Evolutionary conservation across 2,329 filamentous ascomycete species (phyloP).

Genomic region (Fusarium fujikuroi): DNA sequence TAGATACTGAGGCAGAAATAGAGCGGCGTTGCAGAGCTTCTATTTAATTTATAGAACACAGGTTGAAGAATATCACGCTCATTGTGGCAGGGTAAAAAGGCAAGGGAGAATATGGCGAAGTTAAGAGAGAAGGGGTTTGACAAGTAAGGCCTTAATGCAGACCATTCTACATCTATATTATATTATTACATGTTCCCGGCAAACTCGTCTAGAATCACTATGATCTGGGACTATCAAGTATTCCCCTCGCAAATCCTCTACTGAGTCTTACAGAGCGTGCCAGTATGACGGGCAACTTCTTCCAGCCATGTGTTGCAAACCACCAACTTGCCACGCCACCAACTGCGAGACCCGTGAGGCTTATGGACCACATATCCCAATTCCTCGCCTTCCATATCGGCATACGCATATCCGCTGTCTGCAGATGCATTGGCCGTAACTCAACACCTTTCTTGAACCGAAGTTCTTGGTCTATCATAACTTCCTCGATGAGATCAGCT

Average conservation of each 20-base stretch:
- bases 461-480: slow-evolving; percentile 51
- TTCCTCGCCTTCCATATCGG: slow-evolving; percentile 52
- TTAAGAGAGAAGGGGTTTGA: background rate
- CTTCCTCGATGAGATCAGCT: slow-evolving; percentile 55
- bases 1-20: background rate
- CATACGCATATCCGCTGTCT: slow-evolving; percentile 57
- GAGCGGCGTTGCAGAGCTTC: background rate
- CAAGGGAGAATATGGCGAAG: background rate
- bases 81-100: background rate
- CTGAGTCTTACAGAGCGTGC: background rate
- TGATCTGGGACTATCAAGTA: background rate
- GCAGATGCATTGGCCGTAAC: slow-evolving; percentile 53
- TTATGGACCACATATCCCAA: slow-evolving; percentile 50
- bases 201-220: background rate
- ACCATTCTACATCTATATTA: background rate
- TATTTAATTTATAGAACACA: background rate
- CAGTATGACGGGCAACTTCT: slow-evolving; percentile 20
- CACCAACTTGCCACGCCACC: slow-evolving; percentile 31
- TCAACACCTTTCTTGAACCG: slow-evolving; percentile 29
- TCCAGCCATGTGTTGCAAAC: slow-evolving; percentile 31
- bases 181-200: background rate
- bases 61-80: background rate
- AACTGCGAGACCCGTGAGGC: slow-evolving; percentile 21
- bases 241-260: background rate
- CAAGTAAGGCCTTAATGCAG: background rate